Percentiles rank a stretch among this genome's conserved stretches.
Evolutionary conservation across 345 rosid species (phyloP).

Genomic region (Moringa oleifera): DNA sequence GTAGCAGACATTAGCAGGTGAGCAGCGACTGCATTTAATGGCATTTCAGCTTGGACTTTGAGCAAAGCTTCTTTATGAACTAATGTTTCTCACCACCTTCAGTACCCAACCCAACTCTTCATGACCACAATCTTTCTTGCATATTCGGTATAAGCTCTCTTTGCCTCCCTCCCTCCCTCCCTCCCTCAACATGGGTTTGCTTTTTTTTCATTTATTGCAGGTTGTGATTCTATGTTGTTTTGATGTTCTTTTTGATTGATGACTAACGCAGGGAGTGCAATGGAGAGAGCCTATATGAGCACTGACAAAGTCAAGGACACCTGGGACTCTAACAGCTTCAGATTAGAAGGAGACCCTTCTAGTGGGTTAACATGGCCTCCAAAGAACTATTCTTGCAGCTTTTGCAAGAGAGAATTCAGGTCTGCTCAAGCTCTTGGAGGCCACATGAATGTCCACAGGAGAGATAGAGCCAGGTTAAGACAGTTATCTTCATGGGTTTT

Average conservation of each 20-base stretch:
- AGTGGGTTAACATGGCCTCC: conserved; percentile 34
- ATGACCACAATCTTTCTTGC: background rate
- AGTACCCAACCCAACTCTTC: background rate
- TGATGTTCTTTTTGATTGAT: too few relatives aligned
- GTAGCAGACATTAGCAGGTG: conserved; percentile 18
- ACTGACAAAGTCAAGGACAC: background rate
- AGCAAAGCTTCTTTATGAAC: background rate
- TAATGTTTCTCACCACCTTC: background rate
- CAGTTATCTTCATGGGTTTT: conserved; percentile 44
- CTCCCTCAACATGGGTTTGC: background rate
- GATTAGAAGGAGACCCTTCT: background rate
- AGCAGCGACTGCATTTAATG: background rate
- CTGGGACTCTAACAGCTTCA: background rate
- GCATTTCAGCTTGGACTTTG: background rate
- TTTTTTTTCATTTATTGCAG: too few relatives aligned
- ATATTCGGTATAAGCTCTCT: too few relatives aligned
- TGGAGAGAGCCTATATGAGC: background rate
- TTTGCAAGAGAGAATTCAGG: conserved; percentile 50
- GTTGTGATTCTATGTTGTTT: too few relatives aligned
- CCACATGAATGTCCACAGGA: conserved; percentile 74
- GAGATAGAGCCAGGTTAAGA: conserved; percentile 57
- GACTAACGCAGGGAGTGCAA: background rate
- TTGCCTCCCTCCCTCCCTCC: background rate
- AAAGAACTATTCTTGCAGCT: conserved; percentile 49
- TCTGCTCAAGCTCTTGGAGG: conserved; percentile 79